These are phyloP conservation scores for Solanum piurae DNA, from an alignment of 257 asterid species.

Conservation along the genomic window DNA sequence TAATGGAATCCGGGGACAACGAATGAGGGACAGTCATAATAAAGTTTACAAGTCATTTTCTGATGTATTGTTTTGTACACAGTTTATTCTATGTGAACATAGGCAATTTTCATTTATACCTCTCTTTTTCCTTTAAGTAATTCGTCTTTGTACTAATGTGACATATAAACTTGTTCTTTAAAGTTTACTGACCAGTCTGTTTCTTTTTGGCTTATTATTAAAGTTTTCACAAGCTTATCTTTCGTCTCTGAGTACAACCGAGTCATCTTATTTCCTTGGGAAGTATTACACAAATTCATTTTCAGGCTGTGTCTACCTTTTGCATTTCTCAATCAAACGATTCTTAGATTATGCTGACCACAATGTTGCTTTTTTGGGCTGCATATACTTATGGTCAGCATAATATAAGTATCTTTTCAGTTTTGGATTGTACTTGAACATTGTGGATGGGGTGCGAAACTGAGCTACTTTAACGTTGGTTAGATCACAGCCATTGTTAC, in stretches of 20 bases:
- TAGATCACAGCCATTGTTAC: conserved; percentile 90
- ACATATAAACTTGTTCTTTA: background rate
- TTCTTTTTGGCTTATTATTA: background rate
- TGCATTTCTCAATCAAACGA: background rate
- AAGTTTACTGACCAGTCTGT: background rate
- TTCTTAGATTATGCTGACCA: background rate
- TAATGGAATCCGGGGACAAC: no score
- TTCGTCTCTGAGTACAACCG: background rate
- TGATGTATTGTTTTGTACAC: background rate
- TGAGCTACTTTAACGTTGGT: background rate
- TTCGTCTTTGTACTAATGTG: background rate
- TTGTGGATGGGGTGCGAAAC: background rate
- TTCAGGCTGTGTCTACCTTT: background rate
- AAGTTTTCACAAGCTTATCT: background rate
- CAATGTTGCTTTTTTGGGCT: background rate
- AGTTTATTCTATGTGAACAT: background rate
- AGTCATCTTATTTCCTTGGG: background rate
- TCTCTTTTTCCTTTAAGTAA: background rate
- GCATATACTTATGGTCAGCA: background rate
- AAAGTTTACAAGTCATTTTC: no score
- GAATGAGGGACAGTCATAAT: no score
- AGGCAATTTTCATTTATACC: background rate
- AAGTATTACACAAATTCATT: background rate
- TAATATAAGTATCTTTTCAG: background rate
- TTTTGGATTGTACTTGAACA: background rate